These are phyloP conservation scores for Xerocomellus intermedius DNA, from an alignment of 768 basidiomycete genomes.

Conservation along the genomic window DNA sequence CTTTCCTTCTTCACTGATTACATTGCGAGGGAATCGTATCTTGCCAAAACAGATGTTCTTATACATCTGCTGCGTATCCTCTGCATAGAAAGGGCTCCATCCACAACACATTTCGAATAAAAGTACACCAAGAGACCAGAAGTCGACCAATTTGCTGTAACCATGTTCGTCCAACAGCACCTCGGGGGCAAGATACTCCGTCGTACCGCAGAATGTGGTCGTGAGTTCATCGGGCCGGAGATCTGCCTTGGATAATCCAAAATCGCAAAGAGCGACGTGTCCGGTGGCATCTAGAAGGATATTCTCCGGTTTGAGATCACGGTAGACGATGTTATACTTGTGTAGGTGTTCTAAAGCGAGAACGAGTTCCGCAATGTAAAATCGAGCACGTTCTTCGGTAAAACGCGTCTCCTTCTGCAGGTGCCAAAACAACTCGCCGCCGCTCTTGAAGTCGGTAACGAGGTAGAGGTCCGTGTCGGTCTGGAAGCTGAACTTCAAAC, in stretches of 20 bases:
- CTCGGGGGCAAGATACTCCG: conserved; percentile 97
- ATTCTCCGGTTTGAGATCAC: conserved; percentile 98
- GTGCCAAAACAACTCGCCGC: conserved; percentile 99
- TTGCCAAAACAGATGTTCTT: conserved; percentile 99
- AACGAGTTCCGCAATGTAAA: conserved; percentile 95
- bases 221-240: conserved; percentile 90
- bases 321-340: conserved; percentile 94
- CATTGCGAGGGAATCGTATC: conserved; percentile 95
- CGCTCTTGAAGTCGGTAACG: conserved; percentile 98
- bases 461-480: conserved; percentile 94
- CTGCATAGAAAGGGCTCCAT: conserved; percentile 99
- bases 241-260: conserved; percentile 96
- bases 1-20: conserved; percentile 97
- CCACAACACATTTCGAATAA: conserved; percentile 99
- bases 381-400: conserved; percentile 87
- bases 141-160: conserved; percentile 97
- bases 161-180: conserved; percentile 98
- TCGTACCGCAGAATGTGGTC: conserved; percentile 99
- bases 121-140: conserved; percentile 95
- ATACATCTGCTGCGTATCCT: conserved; percentile 99
- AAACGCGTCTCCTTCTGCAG: conserved; percentile 94
- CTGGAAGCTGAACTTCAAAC: conserved; percentile 97
- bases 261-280: conserved; percentile 97
- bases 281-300: conserved; percentile 98
- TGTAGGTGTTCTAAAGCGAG: conserved; percentile 96